phyloP scores from a whole-genome alignment of 768 basidiomycete genomes.

The Boletus pseudo-olivaceus region DNA sequence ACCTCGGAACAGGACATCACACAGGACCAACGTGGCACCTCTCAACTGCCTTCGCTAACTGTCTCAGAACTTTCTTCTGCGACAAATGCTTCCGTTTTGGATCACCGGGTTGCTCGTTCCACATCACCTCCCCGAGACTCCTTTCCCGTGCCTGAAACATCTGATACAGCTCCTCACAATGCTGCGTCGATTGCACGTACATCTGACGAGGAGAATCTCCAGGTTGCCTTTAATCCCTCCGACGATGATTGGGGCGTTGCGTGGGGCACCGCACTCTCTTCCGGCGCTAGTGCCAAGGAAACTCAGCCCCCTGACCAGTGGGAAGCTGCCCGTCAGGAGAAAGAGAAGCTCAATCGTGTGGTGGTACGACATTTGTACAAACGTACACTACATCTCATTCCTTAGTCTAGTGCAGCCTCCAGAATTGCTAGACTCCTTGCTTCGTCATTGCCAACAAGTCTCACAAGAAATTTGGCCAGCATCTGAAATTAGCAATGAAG shows the following conservation, averaged over 20 bases:
- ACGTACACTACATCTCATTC: constrained; percentile 14
- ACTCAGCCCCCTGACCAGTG: constrained; percentile 51
- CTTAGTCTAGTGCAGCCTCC: constrained; percentile 52
- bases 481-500: constrained; percentile 23
- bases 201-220: not conserved
- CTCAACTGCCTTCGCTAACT: not conserved
- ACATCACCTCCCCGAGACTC: not conserved
- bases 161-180: constrained; percentile 30
- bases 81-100: not conserved
- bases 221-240: not conserved
- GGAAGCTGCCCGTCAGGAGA: constrained; percentile 57
- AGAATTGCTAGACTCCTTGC: constrained; percentile 55
- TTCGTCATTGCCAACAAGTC: constrained; percentile 52
- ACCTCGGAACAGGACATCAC: constrained; percentile 1
- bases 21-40: not conserved
- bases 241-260: constrained; percentile 38
- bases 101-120: not conserved
- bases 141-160: constrained; percentile 11
- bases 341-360: constrained; percentile 56
- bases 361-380: constrained; percentile 48
- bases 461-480: constrained; percentile 52
- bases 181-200: constrained; percentile 37
- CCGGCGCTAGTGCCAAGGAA: constrained; percentile 21
- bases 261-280: constrained; percentile 34
- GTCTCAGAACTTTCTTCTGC: not conserved